Conservation (phyloP, 257 asterid species). For the Anisodus acutangulus region DNA sequence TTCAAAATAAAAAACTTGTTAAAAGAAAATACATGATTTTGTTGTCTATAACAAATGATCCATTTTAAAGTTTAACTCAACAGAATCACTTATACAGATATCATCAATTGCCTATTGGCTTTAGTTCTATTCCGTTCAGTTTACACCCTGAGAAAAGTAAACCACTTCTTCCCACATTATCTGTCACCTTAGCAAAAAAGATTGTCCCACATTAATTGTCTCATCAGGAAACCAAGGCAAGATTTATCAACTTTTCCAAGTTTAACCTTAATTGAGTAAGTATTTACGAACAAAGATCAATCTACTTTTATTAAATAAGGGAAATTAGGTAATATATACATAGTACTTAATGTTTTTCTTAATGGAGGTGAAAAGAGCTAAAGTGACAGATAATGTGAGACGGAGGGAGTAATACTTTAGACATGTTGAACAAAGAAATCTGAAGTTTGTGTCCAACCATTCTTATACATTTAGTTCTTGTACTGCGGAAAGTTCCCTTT, state of each 20-base stretch:
- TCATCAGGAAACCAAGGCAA: too few species aligned
- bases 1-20: neutral
- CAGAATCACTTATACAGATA: neutral
- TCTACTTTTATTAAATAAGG: too few species aligned
- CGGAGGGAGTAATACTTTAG: neutral
- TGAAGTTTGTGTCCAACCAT: neutral
- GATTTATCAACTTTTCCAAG: too few species aligned
- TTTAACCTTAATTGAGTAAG: too few species aligned
- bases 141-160: neutral
- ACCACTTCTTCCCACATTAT: neutral
- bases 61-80: neutral
- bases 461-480: neutral
- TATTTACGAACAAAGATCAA: too few species aligned
- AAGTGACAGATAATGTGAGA: too few species aligned
- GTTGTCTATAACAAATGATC: neutral
- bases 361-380: too few species aligned
- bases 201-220: too few species aligned
- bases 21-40: neutral
- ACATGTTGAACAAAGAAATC: conserved; percentile 12
- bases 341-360: too few species aligned
- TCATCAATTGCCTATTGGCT: neutral
- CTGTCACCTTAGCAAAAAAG: too few species aligned
- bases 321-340: too few species aligned
- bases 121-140: conserved; percentile 1
- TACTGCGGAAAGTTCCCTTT: neutral